phyloP scores from a whole-genome alignment of 1,139 yeast genomes.

The Scheffersomyces stambukii region DNA sequence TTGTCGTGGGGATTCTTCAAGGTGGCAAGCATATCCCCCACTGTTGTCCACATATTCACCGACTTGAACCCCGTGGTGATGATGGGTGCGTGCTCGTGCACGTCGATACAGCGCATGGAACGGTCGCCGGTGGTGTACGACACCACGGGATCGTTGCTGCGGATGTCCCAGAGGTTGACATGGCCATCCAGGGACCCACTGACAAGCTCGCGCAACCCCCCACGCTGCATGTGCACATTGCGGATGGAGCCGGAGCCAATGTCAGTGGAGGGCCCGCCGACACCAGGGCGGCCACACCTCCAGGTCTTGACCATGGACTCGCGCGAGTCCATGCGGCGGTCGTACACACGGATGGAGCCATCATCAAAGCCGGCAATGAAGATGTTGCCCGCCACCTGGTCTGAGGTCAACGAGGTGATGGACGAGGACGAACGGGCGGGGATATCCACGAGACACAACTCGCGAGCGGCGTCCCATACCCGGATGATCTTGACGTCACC shows the following conservation, averaged over 20 bases:
- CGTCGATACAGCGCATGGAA: constrained; percentile 69
- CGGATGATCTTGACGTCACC: constrained; percentile 93
- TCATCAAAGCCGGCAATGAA: constrained; percentile 92
- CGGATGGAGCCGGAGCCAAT: constrained; percentile 51
- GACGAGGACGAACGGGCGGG: constrained; percentile 92
- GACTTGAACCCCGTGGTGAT: constrained; percentile 81
- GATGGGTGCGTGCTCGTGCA: constrained; percentile 96
- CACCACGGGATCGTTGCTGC: constrained; percentile 67
- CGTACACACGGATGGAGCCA: constrained; percentile 87
- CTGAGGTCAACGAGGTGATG: constrained; percentile 85
- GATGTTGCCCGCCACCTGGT: constrained; percentile 92
- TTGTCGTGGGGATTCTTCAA: constrained; percentile 54
- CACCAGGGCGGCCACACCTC: constrained; percentile 36
- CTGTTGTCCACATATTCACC: constrained; percentile 83
- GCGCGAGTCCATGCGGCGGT: constrained; percentile 77
- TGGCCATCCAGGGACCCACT: constrained; percentile 82
- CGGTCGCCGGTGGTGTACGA: constrained; percentile 55
- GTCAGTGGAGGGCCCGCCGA: constrained; percentile 5
- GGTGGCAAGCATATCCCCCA: constrained; percentile 67
- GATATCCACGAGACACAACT: constrained; percentile 77
- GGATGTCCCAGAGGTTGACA: constrained; percentile 87
- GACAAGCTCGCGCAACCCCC: constrained; percentile 87
- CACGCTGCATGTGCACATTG: constrained; percentile 93
- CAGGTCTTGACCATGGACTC: constrained; percentile 85
- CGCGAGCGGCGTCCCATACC: constrained; percentile 97